phyloP scores from a whole-genome alignment of 2,329 filamentous ascomycete species.

The Colletotrichum sp. region DNA sequence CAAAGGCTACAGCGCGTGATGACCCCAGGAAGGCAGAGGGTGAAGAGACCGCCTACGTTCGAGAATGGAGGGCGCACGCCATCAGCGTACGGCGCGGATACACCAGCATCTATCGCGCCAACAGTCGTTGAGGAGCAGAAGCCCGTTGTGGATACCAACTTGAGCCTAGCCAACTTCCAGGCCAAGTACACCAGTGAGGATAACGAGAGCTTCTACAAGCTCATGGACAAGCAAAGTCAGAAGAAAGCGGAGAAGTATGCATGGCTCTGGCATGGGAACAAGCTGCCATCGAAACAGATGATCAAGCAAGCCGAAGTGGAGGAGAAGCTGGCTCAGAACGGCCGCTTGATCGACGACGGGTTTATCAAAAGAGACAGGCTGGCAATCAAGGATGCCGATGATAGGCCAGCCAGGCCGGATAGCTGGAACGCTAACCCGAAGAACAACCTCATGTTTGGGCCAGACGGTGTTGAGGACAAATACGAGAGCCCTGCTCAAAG shows the following conservation, averaged over 20 bases:
- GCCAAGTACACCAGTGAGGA: slow-evolving; percentile 96
- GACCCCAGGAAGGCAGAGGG: slow-evolving; percentile 69
- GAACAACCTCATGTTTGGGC: slow-evolving; percentile 88
- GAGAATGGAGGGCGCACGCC: slow-evolving; percentile 60
- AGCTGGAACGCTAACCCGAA: slow-evolving; percentile 76
- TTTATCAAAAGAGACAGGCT: slow-evolving; percentile 59
- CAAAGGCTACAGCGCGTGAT: slow-evolving; percentile 77
- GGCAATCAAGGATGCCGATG: slow-evolving; percentile 70
- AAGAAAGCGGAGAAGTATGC: slow-evolving; percentile 84
- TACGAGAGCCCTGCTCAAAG: slow-evolving; percentile 69
- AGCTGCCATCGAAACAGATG: slow-evolving; percentile 81
- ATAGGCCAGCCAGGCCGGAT: slow-evolving; percentile 78
- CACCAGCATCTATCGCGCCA: slow-evolving; percentile 66
- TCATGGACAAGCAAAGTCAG: slow-evolving; percentile 89
- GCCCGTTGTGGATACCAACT: slow-evolving; percentile 70
- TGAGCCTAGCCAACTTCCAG: slow-evolving; percentile 87
- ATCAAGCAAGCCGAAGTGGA: slow-evolving; percentile 70
- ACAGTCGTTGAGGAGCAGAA: slow-evolving; percentile 41
- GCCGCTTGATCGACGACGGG: slow-evolving; percentile 60
- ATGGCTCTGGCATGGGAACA: slow-evolving; percentile 90
- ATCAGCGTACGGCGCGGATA: slow-evolving; percentile 72
- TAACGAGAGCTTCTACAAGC: slow-evolving; percentile 93
- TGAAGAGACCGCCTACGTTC: slow-evolving; percentile 30
- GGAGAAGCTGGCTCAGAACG: slow-evolving; percentile 52
- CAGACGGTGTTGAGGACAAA: slow-evolving; percentile 67